Evolutionary conservation across 495 filamentous ascomycete species (phyloP), one percentile per base, ranked within the genome.

Genomic region (Penicillium robsamsonii): DNA sequence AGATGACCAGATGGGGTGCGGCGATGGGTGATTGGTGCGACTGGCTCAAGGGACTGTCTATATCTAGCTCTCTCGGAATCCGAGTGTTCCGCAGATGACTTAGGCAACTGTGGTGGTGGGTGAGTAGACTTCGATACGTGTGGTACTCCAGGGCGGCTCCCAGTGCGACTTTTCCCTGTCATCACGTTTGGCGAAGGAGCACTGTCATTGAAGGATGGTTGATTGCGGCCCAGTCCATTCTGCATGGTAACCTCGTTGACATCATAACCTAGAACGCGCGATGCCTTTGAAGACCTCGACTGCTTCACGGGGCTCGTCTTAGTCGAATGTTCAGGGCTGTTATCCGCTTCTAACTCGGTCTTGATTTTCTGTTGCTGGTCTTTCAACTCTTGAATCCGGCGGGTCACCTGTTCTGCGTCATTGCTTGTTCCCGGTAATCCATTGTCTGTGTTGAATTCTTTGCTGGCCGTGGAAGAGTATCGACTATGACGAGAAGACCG

Each of bases 121-220:
- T 55, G 78, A 61, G 33, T 72, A 59, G 31, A 75, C 78, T 58
- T 61, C 68, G 79, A 72, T 75, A 80, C 53, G 76, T 62, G 64
- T 38, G 61, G 67, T 8, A 57, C 73, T 57, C 67, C 80, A 68
- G 64, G 68, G 45, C 80, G 73, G n/a, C 77, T 65, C 68, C 52
- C 78, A 68, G 55, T 77, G 70, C 73, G 86, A 78, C 57, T 71
- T 55, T 71, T 75, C 8, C 75, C 70, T 11, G 75, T 79, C 47
- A 83, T 79, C 20, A 90, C 77, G 1, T 83, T 80, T 4, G 88
- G 88, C 4, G 85, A 85, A 9, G 87, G 87, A 1, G 88, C 87
- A 52, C 84, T 87, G 42, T 87, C 85, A 25, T 87, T 83, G 43
- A 70, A 40, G 17, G 57, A n/a, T 31, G 62, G 25, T 31, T 42